A percentile compares a stretch with the other conserved stretches of the same genome.
Conservation (phyloP, 352 stramenopile genomes). For the Phytophthora hybrid region DNA sequence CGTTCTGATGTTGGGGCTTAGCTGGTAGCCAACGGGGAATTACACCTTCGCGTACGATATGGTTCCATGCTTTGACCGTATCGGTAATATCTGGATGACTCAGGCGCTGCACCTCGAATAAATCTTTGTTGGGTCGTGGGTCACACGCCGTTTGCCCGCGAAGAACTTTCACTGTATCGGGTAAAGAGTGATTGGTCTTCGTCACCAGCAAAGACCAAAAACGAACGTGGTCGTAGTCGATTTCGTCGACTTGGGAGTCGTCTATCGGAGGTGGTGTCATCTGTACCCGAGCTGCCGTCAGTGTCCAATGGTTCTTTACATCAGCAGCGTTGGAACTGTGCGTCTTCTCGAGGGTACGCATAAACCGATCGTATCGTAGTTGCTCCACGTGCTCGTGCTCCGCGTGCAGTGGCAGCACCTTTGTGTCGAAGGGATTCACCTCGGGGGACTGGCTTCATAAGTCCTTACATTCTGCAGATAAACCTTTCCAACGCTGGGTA, state of each 20-base stretch:
- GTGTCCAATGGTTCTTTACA: too few species aligned
- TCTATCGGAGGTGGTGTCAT: too few species aligned
- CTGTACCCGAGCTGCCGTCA: too few species aligned
- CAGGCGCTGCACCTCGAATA: slow-evolving; percentile 3
- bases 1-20: background rate
- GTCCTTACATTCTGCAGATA: slow-evolving; percentile 7
- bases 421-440: too few species aligned
- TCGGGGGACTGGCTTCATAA: too few species aligned
- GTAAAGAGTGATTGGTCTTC: background rate
- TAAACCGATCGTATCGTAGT: too few species aligned
- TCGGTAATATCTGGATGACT: background rate
- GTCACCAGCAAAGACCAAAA: slow-evolving; percentile 1
- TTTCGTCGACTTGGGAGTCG: slow-evolving; percentile 4
- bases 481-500: slow-evolving; percentile 9
- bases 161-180: background rate
- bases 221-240: slow-evolving; percentile 5
- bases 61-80: too few species aligned
- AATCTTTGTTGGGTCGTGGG: slow-evolving; percentile 15
- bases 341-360: too few species aligned
- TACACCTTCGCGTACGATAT: slow-evolving; percentile 5
- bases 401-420: too few species aligned
- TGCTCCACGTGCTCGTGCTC: too few species aligned
- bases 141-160: background rate
- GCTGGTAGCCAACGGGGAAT: background rate
- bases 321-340: too few species aligned